Evolutionary conservation across 2,329 filamentous ascomycete genomes (phyloP).

Genomic region (Neophaeococcomyces aloes): DNA sequence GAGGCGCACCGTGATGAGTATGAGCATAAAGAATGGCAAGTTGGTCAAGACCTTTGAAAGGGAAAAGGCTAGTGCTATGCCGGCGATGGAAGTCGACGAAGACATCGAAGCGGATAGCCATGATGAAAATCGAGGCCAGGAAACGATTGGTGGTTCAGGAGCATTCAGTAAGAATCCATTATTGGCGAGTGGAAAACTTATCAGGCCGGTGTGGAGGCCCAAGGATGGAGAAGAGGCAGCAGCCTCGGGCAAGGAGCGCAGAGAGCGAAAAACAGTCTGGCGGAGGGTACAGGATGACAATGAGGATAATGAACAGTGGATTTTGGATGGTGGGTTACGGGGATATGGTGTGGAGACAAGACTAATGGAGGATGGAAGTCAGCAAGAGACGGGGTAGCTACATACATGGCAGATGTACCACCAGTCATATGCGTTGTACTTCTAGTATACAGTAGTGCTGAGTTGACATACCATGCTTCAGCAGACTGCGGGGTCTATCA

Average conservation of each 20-base stretch:
- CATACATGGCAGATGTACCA: too few species aligned
- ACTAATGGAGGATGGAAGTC: constrained; percentile 16
- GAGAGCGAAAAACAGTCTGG: constrained; percentile 34
- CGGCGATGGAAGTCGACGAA: constrained; percentile 16
- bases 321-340: constrained; percentile 34
- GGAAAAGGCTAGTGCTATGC: constrained; percentile 17
- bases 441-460: too few species aligned
- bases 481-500: too few species aligned
- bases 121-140: constrained; percentile 22
- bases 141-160: constrained; percentile 21
- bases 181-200: constrained; percentile 33
- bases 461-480: too few species aligned
- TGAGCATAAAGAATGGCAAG: constrained; percentile 68
- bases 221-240: constrained; percentile 22
- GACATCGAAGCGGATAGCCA: constrained; percentile 20
- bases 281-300: constrained; percentile 36
- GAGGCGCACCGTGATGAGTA: constrained; percentile 69
- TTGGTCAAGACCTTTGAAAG: constrained; percentile 48
- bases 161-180: constrained; percentile 37
- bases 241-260: constrained; percentile 8
- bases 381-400: constrained; percentile 12
- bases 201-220: constrained; percentile 37
- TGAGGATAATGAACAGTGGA: constrained; percentile 40
- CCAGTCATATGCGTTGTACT: too few species aligned
- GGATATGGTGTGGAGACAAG: constrained; percentile 24